Base-by-base conservation (phyloP, 257 asterid genomes). In the Plantago ovata region DNA sequence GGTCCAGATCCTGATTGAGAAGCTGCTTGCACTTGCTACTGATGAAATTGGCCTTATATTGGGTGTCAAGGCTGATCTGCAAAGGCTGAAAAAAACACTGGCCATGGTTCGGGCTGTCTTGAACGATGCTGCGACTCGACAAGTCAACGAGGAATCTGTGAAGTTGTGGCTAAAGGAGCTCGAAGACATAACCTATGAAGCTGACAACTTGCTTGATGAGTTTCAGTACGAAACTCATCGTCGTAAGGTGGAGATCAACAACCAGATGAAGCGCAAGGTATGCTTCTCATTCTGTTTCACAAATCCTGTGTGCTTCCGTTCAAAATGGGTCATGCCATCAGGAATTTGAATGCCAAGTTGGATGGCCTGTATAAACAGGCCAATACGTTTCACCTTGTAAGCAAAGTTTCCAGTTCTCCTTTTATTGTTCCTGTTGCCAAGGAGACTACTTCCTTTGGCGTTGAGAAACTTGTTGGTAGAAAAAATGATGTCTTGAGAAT, bases 141-240 rank as follows among this genome's bases (percentile, higher is more conserved):
- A 52, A 10, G 51, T 57, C 3, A 3, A 39, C 1, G 9, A 8
- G 6, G 10, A 15, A 6, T 8, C 7, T 6, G 46, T 42, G 18
- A 11, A 51, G n/a, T 0, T 41, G 4, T 66, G 77, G 77, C 43
- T 66, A 0, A 13, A 72, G 18, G 38, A 0, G 16, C 62, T 67
- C 19, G 53, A 67, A 32, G 24, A 1, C 20, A 19, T 49, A 1
- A 61, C 65, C 13, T 22, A 58, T 24, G 63, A 58, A 58, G 52
- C 50, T 4, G 63, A 41, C 51, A 9, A 39, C 44, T 33, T 58
- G 63, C 23, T 58, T 14, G 63, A 58, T 40, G 51, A 18, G 62
- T 32, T 55, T 33, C 32, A 55, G 4, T 55, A 55, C 10, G 44
- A 55, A 11, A 28, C 33, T 10, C 61, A 32, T 6, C 22, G 61